Percentiles rank a stretch among this genome's conserved stretches.
phyloP scores from a whole-genome alignment of 2,329 filamentous ascomycete genomes.

The Chaetoscypha palmicola region DNA sequence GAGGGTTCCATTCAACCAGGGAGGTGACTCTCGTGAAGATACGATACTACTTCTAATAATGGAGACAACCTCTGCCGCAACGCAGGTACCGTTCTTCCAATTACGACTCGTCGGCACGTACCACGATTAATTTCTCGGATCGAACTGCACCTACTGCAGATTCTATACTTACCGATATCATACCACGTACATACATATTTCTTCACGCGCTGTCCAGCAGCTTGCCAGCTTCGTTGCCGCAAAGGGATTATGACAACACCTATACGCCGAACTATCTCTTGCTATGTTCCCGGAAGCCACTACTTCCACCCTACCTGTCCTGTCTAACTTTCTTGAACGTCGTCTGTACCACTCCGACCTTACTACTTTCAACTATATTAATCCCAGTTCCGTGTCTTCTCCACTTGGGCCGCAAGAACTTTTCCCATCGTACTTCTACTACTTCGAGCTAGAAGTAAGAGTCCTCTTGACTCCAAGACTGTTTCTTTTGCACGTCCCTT shows the following conservation, averaged over 20 bases:
- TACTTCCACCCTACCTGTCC: too few species aligned
- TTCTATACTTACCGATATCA: neutral
- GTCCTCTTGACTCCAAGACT: too few species aligned
- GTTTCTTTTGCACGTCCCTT: neutral
- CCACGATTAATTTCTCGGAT: slow-evolving; percentile 1
- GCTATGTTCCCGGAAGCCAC: too few species aligned
- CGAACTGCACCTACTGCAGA: slow-evolving; percentile 1
- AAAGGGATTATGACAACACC: too few species aligned
- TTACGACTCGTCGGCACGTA: neutral
- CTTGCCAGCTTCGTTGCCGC: neutral
- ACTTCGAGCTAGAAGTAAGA: too few species aligned
- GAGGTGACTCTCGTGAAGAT: neutral
- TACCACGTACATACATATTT: neutral
- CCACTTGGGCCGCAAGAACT: neutral
- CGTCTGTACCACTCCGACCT: neutral
- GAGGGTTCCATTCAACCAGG: neutral
- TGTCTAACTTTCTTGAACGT: too few species aligned
- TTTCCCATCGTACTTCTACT: too few species aligned
- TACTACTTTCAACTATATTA: neutral
- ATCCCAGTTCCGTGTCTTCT: neutral
- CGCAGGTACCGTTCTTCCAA: neutral
- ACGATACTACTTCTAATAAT: too few species aligned
- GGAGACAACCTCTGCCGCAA: neutral
- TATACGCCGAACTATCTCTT: too few species aligned
- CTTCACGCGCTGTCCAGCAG: too few species aligned